These are phyloP conservation scores for Lichtheimia ramosa DNA, from an alignment of 371 early-diverging fungal genomes.

Conservation along the genomic window DNA sequence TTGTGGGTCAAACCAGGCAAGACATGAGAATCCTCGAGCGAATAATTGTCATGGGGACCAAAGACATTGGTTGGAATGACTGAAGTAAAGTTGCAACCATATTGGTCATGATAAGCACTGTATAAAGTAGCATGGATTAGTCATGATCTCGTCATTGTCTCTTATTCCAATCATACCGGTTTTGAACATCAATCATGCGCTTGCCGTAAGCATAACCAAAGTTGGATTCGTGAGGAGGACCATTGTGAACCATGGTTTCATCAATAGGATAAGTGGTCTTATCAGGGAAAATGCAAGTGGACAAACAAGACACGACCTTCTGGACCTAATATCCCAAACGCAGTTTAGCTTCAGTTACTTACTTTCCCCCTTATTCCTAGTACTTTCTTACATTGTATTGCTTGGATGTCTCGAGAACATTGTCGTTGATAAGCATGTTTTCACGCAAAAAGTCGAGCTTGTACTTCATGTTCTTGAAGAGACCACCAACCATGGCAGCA, in stretches of 20 bases:
- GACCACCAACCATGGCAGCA: slow-evolving; percentile 87
- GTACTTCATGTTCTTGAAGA: slow-evolving; percentile 86
- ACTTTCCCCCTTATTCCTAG: neutral
- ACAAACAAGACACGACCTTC: slow-evolving; percentile 87
- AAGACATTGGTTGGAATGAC: slow-evolving; percentile 89
- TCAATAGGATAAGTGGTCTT: slow-evolving; percentile 87
- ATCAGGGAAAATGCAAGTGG: slow-evolving; percentile 89
- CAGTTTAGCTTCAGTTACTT: neutral
- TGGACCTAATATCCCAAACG: slow-evolving; percentile 48
- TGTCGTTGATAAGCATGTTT: slow-evolving; percentile 84
- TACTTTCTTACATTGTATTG: slow-evolving; percentile 56
- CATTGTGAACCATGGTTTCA: slow-evolving; percentile 87
- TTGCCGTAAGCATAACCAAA: slow-evolving; percentile 90
- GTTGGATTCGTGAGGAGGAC: slow-evolving; percentile 86
- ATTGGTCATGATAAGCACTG: slow-evolving; percentile 81
- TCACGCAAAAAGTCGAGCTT: slow-evolving; percentile 80
- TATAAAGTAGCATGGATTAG: neutral
- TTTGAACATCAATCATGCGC: slow-evolving; percentile 87
- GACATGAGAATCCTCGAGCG: slow-evolving; percentile 82
- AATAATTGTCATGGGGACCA: slow-evolving; percentile 85
- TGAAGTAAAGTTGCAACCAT: slow-evolving; percentile 81
- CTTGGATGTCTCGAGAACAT: slow-evolving; percentile 69
- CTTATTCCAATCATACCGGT: slow-evolving; percentile 54
- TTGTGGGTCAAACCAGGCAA: slow-evolving; percentile 88
- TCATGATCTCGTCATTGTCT: neutral